These are phyloP conservation scores for Hyphodiscus sp. DNA, from an alignment of 2,329 filamentous ascomycete genomes.

Conservation along the genomic window DNA sequence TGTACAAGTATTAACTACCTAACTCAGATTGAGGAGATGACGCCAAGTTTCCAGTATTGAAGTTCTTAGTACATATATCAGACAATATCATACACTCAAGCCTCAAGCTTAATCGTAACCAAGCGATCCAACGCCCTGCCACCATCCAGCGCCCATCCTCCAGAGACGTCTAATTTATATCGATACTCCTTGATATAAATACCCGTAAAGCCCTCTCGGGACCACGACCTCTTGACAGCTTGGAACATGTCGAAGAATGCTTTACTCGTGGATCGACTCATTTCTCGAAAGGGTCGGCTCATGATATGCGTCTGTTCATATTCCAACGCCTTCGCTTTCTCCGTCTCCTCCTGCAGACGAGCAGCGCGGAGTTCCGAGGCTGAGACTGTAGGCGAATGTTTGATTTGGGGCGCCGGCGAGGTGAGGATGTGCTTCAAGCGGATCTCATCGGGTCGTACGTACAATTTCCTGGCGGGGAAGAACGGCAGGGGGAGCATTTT, in stretches of 20 bases:
- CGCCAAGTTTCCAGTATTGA: background rate
- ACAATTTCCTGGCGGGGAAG: conserved; percentile 20
- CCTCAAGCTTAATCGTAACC: conserved; percentile 30
- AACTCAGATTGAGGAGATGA: no score
- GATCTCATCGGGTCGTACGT: conserved; percentile 18
- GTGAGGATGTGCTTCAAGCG: conserved; percentile 23
- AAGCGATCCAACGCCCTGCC: conserved; percentile 53
- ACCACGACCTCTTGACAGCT: conserved; percentile 45
- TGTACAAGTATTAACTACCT: no score
- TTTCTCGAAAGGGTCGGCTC: conserved; percentile 50
- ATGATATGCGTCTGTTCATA: conserved; percentile 50
- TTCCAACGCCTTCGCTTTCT: conserved; percentile 35
- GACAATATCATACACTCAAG: background rate
- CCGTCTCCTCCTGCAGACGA: conserved; percentile 29
- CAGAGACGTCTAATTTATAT: conserved; percentile 53
- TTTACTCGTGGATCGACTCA: conserved; percentile 28
- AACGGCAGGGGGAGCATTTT: conserved; percentile 28
- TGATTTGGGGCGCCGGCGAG: conserved; percentile 18
- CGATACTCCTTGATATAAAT: conserved; percentile 41
- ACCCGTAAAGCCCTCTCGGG: conserved; percentile 49
- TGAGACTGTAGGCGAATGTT: conserved; percentile 1
- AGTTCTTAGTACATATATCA: background rate
- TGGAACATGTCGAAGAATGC: conserved; percentile 37
- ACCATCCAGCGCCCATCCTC: conserved; percentile 52
- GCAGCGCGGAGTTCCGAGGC: conserved; percentile 25